Evolutionary conservation across 495 filamentous ascomycete genomes (phyloP), one percentile per base, ranked within the genome.

Genomic region (Penicillium alfredii): DNA sequence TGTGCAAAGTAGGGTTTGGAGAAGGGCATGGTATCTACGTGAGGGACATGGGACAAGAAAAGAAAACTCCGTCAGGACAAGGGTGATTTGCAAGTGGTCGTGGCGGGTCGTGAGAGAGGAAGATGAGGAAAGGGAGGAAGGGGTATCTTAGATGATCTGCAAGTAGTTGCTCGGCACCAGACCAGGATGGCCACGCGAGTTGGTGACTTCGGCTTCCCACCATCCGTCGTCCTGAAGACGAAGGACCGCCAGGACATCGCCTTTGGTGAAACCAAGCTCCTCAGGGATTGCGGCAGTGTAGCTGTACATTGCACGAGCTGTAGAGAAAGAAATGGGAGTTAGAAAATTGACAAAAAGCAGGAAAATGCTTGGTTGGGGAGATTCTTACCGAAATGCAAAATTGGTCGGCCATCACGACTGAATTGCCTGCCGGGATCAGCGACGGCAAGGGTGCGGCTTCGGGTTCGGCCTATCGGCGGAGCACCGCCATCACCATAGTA

Each of bases 111-210:
- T 60, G 35, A 60, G 21, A 43, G 14, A 7, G 31, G 20, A 9
- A 14, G 14, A 33, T 40, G 45, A 49, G n/a, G n/a, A n/a, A n/a
- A n/a, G n/a, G n/a, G n/a, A n/a, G n/a, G n/a, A n/a, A n/a, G n/a
- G n/a, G n/a, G n/a, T n/a, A n/a, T n/a, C 47, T 51, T 60, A 71
- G 37, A 69, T 62, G 35, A 67, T 66, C 65, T 94, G 87, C 55
- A 99, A 64, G 54, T 99, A 99, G 62, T 99, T 99, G 63, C 89
- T 95, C 14, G 93, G 93, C 34, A 97, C 93, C 53, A 99, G 68
- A 15, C 93, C 93, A 8, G 84, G 67, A 47, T 79, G 72, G 12
- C 77, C 73, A 16, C 80, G 80, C 48, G 77, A 78, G 0, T 85
- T 84, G 33, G 87, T 84, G 35, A 94, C 76, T 63, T 96, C 89